Conservation (phyloP, 176 grass and related monocot genomes). For the Pharus latifolius region DNA sequence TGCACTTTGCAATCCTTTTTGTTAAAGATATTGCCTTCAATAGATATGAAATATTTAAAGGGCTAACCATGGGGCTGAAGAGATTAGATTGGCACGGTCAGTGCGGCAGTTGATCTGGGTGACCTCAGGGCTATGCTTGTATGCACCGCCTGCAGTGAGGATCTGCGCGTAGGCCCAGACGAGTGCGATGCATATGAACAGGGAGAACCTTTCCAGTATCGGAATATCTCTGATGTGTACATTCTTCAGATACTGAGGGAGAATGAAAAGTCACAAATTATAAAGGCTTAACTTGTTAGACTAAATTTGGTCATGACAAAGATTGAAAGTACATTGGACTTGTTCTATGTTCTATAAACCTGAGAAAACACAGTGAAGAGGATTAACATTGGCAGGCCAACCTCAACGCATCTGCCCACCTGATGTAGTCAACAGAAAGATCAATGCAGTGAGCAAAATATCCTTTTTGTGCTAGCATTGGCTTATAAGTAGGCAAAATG, state of each 20-base stretch:
- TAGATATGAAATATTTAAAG: no score
- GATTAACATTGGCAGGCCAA: slow-evolving; percentile 79
- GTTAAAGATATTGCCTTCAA: no score
- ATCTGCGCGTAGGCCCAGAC: slow-evolving; percentile 82
- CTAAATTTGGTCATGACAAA: background rate
- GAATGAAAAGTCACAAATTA: slow-evolving; percentile 10
- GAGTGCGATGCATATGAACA: slow-evolving; percentile 61
- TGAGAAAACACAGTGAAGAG: slow-evolving; percentile 73
- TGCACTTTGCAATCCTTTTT: background rate
- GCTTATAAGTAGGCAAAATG: no score
- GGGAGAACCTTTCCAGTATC: slow-evolving; percentile 84
- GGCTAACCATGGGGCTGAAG: slow-evolving; percentile 80
- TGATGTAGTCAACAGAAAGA: slow-evolving; percentile 19
- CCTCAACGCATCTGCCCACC: slow-evolving; percentile 93
- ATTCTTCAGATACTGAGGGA: slow-evolving; percentile 72
- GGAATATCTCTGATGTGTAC: slow-evolving; percentile 54
- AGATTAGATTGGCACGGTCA: slow-evolving; percentile 75
- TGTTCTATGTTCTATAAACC: slow-evolving; percentile 32
- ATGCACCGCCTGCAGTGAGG: slow-evolving; percentile 75
- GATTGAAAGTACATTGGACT: background rate
- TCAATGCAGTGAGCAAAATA: background rate
- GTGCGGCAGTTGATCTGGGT: slow-evolving; percentile 85
- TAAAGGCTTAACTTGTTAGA: background rate
- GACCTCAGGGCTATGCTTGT: slow-evolving; percentile 45
- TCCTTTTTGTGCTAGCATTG: no score